Evolutionary conservation across 164 flowering plant species (phyloP).

Genomic region (Vitis riparia): DNA sequence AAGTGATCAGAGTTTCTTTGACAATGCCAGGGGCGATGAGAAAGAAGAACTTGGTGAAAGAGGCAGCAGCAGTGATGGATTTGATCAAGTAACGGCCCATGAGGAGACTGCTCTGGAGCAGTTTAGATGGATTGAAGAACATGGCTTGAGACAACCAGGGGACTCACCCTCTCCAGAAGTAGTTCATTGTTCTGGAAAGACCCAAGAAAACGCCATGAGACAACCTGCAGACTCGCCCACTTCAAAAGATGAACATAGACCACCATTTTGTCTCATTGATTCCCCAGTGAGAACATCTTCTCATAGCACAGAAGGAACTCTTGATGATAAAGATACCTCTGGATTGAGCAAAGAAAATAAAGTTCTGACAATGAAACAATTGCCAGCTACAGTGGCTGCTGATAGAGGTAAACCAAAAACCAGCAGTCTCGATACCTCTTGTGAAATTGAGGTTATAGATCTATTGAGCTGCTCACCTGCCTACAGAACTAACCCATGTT

Average conservation of each 20-base stretch:
- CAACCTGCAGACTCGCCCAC: background rate
- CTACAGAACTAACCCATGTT: slow-evolving; percentile 21
- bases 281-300: slow-evolving; percentile 4
- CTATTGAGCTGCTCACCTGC: slow-evolving; percentile 56
- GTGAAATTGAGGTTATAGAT: slow-evolving; percentile 56
- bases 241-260: slow-evolving; percentile 3
- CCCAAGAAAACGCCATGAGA: background rate
- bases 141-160: slow-evolving; percentile 5
- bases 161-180: slow-evolving; percentile 4
- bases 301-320: slow-evolving; percentile 5
- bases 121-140: slow-evolving; percentile 11
- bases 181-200: background rate
- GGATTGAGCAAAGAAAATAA: slow-evolving; percentile 1
- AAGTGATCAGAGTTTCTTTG: slow-evolving; percentile 11
- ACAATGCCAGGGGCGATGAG: slow-evolving; percentile 24
- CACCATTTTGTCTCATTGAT: slow-evolving; percentile 7
- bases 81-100: background rate
- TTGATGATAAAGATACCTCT: slow-evolving; percentile 6
- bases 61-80: slow-evolving; percentile 1
- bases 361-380: slow-evolving; percentile 2
- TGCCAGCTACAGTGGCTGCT: slow-evolving; percentile 1
- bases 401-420: slow-evolving; percentile 7
- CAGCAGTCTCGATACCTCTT: slow-evolving; percentile 6
- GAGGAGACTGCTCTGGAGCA: slow-evolving; percentile 6
- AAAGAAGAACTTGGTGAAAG: slow-evolving; percentile 22